These are phyloP conservation scores for Leccinum insolens DNA, from an alignment of 1,284 basidiomycete genomes.

Conservation along the genomic window DNA sequence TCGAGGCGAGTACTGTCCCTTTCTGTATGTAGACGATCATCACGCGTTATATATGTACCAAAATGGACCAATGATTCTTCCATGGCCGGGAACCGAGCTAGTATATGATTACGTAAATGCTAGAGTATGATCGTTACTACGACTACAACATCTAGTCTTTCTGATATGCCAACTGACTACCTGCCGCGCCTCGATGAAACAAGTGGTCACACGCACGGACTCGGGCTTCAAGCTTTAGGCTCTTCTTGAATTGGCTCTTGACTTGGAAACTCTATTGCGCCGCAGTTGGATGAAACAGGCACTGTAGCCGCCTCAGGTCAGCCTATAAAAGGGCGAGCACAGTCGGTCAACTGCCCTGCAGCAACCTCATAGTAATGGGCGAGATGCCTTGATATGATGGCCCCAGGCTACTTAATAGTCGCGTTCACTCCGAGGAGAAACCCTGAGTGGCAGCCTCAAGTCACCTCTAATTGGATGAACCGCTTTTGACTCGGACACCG, in stretches of 20 bases:
- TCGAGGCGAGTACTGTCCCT: constrained; percentile 14
- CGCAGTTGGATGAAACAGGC: no score
- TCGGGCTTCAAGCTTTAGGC: not conserved
- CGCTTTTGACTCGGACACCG: no score
- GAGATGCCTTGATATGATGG: no score
- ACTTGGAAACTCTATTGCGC: not conserved
- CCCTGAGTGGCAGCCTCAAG: no score
- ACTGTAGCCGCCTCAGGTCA: no score
- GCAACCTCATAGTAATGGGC: not conserved
- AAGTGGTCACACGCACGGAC: not conserved
- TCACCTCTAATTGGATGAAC: no score
- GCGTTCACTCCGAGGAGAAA: no score
- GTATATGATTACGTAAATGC: not conserved
- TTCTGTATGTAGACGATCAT: not conserved
- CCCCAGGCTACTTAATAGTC: no score
- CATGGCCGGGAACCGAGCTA: not conserved
- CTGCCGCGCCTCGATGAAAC: not conserved
- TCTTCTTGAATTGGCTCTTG: not conserved
- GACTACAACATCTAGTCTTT: not conserved
- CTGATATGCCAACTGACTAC: not conserved
- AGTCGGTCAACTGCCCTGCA: not conserved
- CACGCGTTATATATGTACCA: not conserved
- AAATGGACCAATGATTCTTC: not conserved
- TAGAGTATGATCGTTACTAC: not conserved
- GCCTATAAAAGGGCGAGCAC: not conserved